These are phyloP conservation scores for Oemleria cerasiformis DNA, from an alignment of 306 rosid genomes.

Conservation along the genomic window DNA sequence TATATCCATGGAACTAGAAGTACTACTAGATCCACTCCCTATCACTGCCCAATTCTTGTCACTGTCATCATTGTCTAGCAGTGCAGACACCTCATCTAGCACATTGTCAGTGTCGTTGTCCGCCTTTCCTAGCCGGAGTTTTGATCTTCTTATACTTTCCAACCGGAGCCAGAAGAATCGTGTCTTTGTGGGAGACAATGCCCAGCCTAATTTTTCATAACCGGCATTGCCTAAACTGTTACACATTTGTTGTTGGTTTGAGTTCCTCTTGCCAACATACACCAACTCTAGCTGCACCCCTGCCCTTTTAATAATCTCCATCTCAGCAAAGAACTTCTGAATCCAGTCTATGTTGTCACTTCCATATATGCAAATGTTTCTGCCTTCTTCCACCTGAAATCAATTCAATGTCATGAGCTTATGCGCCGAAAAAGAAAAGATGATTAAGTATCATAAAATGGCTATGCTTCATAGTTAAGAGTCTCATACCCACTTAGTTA, in stretches of 20 bases:
- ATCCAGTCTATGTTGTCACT: constrained; percentile 50
- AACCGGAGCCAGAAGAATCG: constrained; percentile 60
- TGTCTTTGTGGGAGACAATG: constrained; percentile 29
- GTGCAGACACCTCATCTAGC: constrained; percentile 38
- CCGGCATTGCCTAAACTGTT: constrained; percentile 21
- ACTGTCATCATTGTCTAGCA: constrained; percentile 36
- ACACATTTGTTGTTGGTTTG: constrained; percentile 16
- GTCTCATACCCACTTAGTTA: constrained; percentile 51
- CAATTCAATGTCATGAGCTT: constrained; percentile 14
- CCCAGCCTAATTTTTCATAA: constrained; percentile 11
- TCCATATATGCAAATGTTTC: constrained; percentile 54
- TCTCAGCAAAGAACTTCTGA: constrained; percentile 37
- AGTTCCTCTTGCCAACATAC: constrained; percentile 40
- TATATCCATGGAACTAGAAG: constrained; percentile 28
- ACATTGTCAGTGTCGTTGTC: constrained; percentile 23
- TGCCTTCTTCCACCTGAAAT: constrained; percentile 53
- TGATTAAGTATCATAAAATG: neutral
- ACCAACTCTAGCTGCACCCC: constrained; percentile 52
- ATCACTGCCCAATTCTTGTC: constrained; percentile 48
- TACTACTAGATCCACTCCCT: constrained; percentile 49
- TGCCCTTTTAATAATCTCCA: constrained; percentile 29
- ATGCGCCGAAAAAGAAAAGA: neutral
- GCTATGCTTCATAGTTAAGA: neutral
- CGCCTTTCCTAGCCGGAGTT: constrained; percentile 27
- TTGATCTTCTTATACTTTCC: constrained; percentile 56